phyloP scores from a whole-genome alignment of 768 basidiomycete species.

The Trametes sanguinea region DNA sequence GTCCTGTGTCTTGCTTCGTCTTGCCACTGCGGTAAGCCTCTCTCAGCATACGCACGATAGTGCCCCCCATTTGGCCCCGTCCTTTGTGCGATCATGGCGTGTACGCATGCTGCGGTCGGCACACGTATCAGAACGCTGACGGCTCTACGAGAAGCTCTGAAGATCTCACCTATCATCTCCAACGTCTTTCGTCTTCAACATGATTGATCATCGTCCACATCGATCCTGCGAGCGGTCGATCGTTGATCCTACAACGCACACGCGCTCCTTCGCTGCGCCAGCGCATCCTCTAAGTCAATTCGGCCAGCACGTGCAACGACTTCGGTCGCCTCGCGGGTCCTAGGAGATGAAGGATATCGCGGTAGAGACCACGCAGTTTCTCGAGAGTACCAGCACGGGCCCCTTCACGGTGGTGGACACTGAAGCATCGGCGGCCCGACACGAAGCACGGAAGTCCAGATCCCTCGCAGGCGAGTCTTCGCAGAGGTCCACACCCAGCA shows the following conservation, averaged over 20 bases:
- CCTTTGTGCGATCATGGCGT: constrained; percentile 35
- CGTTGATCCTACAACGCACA: neutral
- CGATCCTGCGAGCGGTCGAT: constrained; percentile 21
- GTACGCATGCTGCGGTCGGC: constrained; percentile 14
- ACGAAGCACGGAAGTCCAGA: neutral
- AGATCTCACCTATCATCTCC: constrained; percentile 41
- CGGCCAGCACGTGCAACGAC: neutral
- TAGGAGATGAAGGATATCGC: neutral
- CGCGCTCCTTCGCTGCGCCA: neutral
- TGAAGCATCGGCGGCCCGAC: neutral
- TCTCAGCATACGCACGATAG: no score
- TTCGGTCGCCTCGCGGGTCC: neutral
- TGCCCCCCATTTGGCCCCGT: constrained; percentile 22
- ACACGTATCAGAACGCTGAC: neutral
- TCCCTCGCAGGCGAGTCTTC: neutral
- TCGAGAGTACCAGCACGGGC: neutral
- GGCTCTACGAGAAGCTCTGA: neutral
- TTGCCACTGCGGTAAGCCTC: no score
- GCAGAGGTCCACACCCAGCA: neutral
- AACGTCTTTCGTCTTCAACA: constrained; percentile 46
- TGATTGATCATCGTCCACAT: constrained; percentile 48
- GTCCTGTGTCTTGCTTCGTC: no score
- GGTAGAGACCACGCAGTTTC: neutral
- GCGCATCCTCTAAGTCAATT: neutral
- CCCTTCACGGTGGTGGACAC: neutral